Evolutionary conservation across 768 basidiomycete species (phyloP).

Genomic region (Coprinopsis marcescibilis): DNA sequence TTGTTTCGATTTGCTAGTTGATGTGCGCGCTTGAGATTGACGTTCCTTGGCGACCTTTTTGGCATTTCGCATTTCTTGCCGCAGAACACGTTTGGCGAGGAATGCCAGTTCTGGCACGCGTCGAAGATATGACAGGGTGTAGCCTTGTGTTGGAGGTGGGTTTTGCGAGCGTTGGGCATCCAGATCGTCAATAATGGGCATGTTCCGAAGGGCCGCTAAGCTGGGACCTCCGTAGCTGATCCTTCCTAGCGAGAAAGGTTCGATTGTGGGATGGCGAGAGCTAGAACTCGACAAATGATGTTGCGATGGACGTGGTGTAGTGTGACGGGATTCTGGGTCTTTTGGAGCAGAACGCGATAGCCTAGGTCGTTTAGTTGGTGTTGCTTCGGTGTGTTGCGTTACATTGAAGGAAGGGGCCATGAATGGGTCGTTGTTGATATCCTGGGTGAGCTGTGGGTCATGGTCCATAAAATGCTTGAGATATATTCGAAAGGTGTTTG

Average conservation of each 20-base stretch:
- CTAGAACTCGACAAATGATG: not conserved
- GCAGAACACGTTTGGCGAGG: slow-evolving; percentile 59
- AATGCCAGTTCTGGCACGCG: slow-evolving; percentile 68
- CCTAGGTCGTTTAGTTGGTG: slow-evolving; percentile 15
- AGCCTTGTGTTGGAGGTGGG: slow-evolving; percentile 36
- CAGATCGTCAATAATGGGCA: too few species aligned
- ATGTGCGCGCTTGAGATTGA: slow-evolving; percentile 26
- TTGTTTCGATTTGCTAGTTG: not conserved
- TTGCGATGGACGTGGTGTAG: too few species aligned
- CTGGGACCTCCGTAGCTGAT: too few species aligned
- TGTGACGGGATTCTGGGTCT: too few species aligned
- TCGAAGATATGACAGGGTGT: slow-evolving; percentile 69
- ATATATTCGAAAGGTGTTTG: slow-evolving; percentile 68
- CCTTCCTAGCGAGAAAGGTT: not conserved
- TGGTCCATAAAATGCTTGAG: slow-evolving; percentile 77
- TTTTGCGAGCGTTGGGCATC: too few species aligned
- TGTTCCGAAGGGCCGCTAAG: too few species aligned
- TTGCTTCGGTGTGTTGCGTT: too few species aligned
- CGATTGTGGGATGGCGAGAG: not conserved
- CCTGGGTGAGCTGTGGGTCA: slow-evolving; percentile 23
- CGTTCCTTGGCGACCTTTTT: slow-evolving; percentile 49
- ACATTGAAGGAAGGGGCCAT: too few species aligned
- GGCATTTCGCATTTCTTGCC: slow-evolving; percentile 37
- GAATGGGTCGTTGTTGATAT: slow-evolving; percentile 7
- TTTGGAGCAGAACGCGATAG: too few species aligned